Evolutionary conservation across 106 monocot genomes (phyloP), one percentile per base, ranked within the genome.

Genomic region (Apostasia ramifera): DNA sequence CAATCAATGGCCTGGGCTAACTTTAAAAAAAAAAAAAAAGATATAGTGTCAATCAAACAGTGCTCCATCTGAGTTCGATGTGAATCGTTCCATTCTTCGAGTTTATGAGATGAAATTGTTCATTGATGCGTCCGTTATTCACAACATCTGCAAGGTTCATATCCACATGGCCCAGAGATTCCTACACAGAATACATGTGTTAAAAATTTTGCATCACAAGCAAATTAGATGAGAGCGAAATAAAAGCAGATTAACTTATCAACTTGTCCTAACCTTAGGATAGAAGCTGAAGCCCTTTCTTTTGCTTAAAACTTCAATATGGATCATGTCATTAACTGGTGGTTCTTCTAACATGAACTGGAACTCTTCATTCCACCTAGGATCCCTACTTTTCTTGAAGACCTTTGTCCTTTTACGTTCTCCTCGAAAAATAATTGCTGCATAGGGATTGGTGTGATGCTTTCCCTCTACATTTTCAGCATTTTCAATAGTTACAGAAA

Each of bases 361-460:
- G 61, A 95, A 95, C 49, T 74, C 86, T 58, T 88, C 88, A 12
- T 81, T 77, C 95, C 97, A 97, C 73, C 85, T 84, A 6, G 97
- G 92, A 65, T 89, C 60, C 47, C 92, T 84, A 48, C 68, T 82
- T 71, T 79, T 87, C 75, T 75, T 89, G 37, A 92, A 70, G 6
- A 83, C 71, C 91, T 89, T 88, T 41, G 95, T 95, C 59, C 71
- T 81, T 71, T 76, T 93, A 14, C 26, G 60, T 61, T 93, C 86
- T 69, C 93, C 93, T 78, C 73, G 80, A 52, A 93, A 89, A 66
- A 78, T 14, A 6, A 93, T 58, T 46, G 80, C 10, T 58, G 76
- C 93, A 74, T 84, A 93, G 49, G 93, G 86, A 70, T 93, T 93
- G 42, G 51, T 86, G 47, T 93, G 89, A 76, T 78, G 81, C 57